Base-by-base conservation (phyloP, 345 rosid genomes). In the Geranium rotundifolium region DNA sequence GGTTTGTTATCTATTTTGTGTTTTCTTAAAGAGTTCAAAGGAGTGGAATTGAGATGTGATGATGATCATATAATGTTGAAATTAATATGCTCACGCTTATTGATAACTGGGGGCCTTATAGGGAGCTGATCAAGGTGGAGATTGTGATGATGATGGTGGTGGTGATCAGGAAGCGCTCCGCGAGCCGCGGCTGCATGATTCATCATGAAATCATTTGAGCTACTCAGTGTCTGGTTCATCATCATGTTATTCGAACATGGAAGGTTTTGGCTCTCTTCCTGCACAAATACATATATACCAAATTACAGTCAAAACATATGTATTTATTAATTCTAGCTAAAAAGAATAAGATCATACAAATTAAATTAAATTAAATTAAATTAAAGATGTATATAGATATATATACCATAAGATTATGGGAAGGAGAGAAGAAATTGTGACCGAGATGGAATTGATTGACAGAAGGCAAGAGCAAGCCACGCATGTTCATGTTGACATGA, bases 261-360 rank as follows among this genome's bases (percentile, higher is more conserved):
- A 52, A 76, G 66, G 56, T 78, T 88, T 50, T 85, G 79, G 68
- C 85, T 81, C 80, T 90, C 97, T 79, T 95, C 99, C 99, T 95
- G 69, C 52, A 46, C 50, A 6, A 12, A 41, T 5, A 27, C 23
- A 19, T 31, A 18, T 2, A 23, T 23, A 2, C 27, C 27, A 23
- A 23, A 23, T 23, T 23, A 23, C 27, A 23, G 27, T 23, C 1
- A 23, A 23, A 23, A 23, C 27, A 23, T 23, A 23, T 31, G 19
- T 23, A 23, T 23, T 23, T 23, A 23, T 23, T 2, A 23, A 23
- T 23, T 23, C 27, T 23, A 23, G 27, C 27, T 23, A 23, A 23
- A 23, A 23, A 23, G 1, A 23, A 23, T 23, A 23, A 23, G 27
- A 23, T 23, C 27, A 23, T 23, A 17, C 30, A 4, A 10, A 15